Percentiles rank a stretch among this genome's conserved stretches.
These are phyloP conservation scores for Pleurotus platypus DNA, from an alignment of 768 basidiomycete species.

Conservation along the genomic window DNA sequence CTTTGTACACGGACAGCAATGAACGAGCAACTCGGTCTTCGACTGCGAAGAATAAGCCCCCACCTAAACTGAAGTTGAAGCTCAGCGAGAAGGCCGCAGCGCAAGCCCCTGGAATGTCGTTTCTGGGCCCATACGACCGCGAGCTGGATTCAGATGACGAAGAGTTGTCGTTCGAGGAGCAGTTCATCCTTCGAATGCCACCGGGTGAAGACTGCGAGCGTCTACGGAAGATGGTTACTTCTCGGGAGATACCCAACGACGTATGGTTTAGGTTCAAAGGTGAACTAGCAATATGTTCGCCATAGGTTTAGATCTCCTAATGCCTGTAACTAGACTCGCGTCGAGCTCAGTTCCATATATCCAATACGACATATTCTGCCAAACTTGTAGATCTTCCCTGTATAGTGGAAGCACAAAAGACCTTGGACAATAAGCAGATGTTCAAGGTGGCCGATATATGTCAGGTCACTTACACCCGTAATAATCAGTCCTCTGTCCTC, in stretches of 20 bases:
- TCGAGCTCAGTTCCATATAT: constrained; percentile 85
- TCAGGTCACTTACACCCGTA: constrained; percentile 53
- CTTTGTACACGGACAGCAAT: constrained; percentile 24
- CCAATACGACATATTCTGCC: constrained; percentile 74
- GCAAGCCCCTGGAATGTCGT: constrained; percentile 82
- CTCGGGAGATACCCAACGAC: constrained; percentile 76
- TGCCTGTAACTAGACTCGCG: constrained; percentile 65
- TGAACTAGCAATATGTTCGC: constrained; percentile 22
- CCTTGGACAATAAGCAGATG: constrained; percentile 93
- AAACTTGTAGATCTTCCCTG: constrained; percentile 96
- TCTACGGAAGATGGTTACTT: constrained; percentile 75
- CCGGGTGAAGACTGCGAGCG: constrained; percentile 79
- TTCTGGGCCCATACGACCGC: constrained; percentile 87
- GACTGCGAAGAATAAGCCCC: constrained; percentile 40
- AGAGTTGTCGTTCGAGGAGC: constrained; percentile 93
- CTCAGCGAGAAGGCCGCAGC: constrained; percentile 79
- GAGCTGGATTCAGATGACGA: constrained; percentile 96
- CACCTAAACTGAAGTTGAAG: constrained; percentile 86
- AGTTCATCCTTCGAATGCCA: constrained; percentile 89
- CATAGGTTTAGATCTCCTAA: neutral
- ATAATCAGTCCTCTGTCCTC: no score
- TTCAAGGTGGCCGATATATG: constrained; percentile 99
- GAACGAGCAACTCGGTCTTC: constrained; percentile 63
- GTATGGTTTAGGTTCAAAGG: constrained; percentile 99
- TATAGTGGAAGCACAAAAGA: constrained; percentile 93